Evolutionary conservation across 306 rosid species (phyloP), one percentile per base, ranked within the genome.

Genomic region (Glycine soja): DNA sequence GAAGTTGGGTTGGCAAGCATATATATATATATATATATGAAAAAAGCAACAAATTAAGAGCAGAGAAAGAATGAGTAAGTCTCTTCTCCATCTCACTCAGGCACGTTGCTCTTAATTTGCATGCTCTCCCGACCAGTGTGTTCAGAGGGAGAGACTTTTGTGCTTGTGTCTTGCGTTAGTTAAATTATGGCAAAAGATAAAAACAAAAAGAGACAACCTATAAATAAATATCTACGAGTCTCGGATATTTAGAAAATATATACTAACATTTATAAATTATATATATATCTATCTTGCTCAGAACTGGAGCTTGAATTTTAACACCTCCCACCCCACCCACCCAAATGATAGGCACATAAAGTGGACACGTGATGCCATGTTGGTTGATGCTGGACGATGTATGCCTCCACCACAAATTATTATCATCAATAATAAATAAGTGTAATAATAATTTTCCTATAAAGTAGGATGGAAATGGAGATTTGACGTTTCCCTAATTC

Each of bases 1-100:
- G 89, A 88, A 83, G 73, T 42, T 84, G 83, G 50, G 92, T 75
- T 87, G 89, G 86, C 84, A 83, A 59, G 64, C 14, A 68, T 11
- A 48, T 52, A 1, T 24, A 1, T 24, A 24, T 24, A 24, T 24
- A 24, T 24, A 24, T 24, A 24, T 24, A 52, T 14, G 69, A 19
- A 80, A 54, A 70, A 74, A 72, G 48, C 34, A 80, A 79, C 84
- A 24, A 77, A n/a, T n/a, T n/a, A n/a, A 80, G 70, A 59, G 46
- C 42, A 12, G 59, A 59, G 51, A 16, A 45, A 54, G 6, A 36
- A 18, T 24, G 30, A 24, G 30, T 24, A 24, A 38, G 58, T 51
- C 34, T 51, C 34, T 69, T 75, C 72, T 79, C 48, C 32, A 24
- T 71, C 38, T 58, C 24, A 59, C 19, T 58, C 38, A n/a, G 16